Evolutionary conservation across 2,329 filamentous ascomycete genomes (phyloP).

Genomic region (Fusarium euwallaceae): DNA sequence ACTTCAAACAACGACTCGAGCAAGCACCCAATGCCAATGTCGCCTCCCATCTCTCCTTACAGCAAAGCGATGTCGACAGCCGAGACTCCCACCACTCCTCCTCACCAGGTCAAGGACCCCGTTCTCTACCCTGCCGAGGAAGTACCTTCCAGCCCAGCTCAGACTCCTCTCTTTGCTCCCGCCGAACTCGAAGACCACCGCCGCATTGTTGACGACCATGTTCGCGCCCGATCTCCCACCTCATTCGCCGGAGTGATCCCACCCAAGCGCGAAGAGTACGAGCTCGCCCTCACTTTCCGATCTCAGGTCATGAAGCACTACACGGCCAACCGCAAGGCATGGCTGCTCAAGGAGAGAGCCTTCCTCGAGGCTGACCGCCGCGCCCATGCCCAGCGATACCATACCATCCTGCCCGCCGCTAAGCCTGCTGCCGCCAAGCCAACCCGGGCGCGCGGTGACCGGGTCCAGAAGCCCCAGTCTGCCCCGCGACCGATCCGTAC

Average conservation of each 20-base stretch:
- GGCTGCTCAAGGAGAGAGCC: conserved; percentile 65
- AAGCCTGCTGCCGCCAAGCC: conserved; percentile 52
- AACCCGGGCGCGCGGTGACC: conserved; percentile 49
- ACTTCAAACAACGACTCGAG: conserved; percentile 41
- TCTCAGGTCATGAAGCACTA: conserved; percentile 65
- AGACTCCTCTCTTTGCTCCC: conserved; percentile 64
- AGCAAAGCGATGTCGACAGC: conserved; percentile 55
- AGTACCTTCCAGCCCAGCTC: conserved; percentile 54
- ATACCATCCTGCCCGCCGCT: conserved; percentile 58
- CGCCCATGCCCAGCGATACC: conserved; percentile 55
- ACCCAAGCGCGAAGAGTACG: conserved; percentile 67
- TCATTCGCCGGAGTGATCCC: conserved; percentile 61
- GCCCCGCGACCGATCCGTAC: conserved; percentile 54
- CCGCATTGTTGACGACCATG: conserved; percentile 64
- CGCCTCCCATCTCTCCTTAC: conserved; percentile 69
- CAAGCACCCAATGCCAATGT: conserved; percentile 60
- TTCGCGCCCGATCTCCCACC: conserved; percentile 58
- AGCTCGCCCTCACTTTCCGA: conserved; percentile 65
- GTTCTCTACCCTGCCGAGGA: conserved; percentile 68
- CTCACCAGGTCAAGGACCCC: conserved; percentile 62
- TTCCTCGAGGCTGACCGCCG: conserved; percentile 63
- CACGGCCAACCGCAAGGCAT: conserved; percentile 58
- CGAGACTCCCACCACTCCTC: conserved; percentile 47
- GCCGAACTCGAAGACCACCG: conserved; percentile 58
- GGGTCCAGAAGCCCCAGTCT: conserved; percentile 53